Evolutionary conservation across 805 yeast genomes (phyloP).

Genomic region (Nakazawaea ambrosiae): DNA sequence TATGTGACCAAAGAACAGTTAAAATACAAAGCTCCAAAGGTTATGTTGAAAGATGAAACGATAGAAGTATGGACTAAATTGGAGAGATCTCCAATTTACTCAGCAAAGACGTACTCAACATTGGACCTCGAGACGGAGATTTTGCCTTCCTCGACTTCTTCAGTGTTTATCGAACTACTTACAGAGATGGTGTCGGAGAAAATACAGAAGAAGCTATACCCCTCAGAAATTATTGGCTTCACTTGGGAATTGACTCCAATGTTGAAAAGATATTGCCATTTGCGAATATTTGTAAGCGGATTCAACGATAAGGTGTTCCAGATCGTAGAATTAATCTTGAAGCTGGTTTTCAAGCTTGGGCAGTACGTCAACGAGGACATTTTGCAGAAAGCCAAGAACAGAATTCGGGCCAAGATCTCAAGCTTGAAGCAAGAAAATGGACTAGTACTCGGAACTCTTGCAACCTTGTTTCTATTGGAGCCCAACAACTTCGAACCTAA

Average conservation of each 20-base stretch:
- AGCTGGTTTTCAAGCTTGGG: slow-evolving; percentile 17
- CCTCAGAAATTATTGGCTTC: slow-evolving; percentile 47
- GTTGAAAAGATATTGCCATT: slow-evolving; percentile 44
- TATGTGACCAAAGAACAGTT: slow-evolving; percentile 25
- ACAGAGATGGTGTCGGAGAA: slow-evolving; percentile 37
- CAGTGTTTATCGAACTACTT: slow-evolving; percentile 35
- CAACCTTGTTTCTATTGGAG: slow-evolving; percentile 47
- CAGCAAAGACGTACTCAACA: too few relatives aligned
- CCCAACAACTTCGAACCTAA: slow-evolving; percentile 38
- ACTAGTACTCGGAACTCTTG: slow-evolving; percentile 40
- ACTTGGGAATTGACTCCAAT: slow-evolving; percentile 53
- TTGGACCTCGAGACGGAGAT: too few relatives aligned
- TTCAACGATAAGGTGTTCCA: slow-evolving; percentile 30
- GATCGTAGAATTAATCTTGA: slow-evolving; percentile 28
- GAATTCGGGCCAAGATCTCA: slow-evolving; percentile 30
- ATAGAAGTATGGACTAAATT: too few relatives aligned
- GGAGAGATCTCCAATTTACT: too few relatives aligned
- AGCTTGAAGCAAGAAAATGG: slow-evolving; percentile 36
- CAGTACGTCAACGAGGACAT: background rate
- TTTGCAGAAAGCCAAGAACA: slow-evolving; percentile 12
- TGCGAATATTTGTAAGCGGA: slow-evolving; percentile 50
- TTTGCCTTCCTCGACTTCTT: too few relatives aligned
- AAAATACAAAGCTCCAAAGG: too few relatives aligned
- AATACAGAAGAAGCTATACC: slow-evolving; percentile 38
- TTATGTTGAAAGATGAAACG: too few relatives aligned